Base-by-base conservation (phyloP, 2,329 filamentous ascomycete genomes). In the Hypoxylon sp. region DNA sequence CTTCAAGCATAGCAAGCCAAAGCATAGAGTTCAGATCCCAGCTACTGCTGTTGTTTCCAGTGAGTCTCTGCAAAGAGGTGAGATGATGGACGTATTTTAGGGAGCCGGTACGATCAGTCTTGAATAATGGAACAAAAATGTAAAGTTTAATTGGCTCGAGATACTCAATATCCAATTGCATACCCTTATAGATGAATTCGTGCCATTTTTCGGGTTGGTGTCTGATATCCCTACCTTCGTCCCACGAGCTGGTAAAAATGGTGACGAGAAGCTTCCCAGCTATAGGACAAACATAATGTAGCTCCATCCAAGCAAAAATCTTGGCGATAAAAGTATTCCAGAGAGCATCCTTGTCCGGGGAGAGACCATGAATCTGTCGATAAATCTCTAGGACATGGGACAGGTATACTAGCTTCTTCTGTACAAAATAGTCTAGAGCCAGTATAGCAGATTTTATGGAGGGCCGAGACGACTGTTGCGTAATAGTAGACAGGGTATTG, bases 391-490 rank as follows among this genome's bases (percentile, higher is more conserved):
- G 74, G 30, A 87, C 75, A 60, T 85, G 78, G 58, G 79, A 72
- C 58, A 84, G 70, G 70, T 78, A 79, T 24, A 90, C 76, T 11
- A 89, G 80, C 1, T 80, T 78, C 73, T 91, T 92, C 49, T 81
- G 79, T 3, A 93, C 73, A 59, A 93, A 85, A 70, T 89, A 84
- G 49, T 90, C 87, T 37, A 92, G 78, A 15, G 85, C 85, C 71
- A 89, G 88, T 64, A 93, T 84, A 6, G 89, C 86, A 34, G 90
- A 90, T 73, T 92, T 92, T 41, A 88, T 87, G 53, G 89, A 81
- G 8, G 88, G 84, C 66, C 86, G 88, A 15, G 87, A 82, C 32
- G 87, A 87, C 62, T 85, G 82, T 59, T 86, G 83, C 20, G 84
- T 81, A 43, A 91, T 82, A 13, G 89, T 86, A 1, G 85, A 83